Percentiles rank a stretch among this genome's conserved stretches.
phyloP scores from a whole-genome alignment of 306 rosid genomes.

The Sicyos edulis region DNA sequence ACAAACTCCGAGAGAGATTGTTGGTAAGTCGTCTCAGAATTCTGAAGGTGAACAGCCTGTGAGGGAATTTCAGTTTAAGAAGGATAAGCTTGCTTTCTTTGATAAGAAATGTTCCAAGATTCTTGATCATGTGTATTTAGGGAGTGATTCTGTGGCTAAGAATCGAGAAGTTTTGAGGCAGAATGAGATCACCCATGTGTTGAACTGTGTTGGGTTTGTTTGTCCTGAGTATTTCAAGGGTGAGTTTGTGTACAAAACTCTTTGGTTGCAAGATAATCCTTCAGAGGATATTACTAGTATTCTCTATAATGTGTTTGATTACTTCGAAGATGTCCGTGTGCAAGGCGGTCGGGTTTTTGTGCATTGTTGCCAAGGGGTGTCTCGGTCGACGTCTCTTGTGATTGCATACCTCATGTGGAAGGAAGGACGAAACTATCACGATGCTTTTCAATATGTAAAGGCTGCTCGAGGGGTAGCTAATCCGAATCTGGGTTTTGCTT shows the following conservation, averaged over 20 bases:
- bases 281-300: conserved; percentile 85
- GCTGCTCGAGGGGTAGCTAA: conserved; percentile 87
- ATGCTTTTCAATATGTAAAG: conserved; percentile 83
- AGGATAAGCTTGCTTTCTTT: conserved; percentile 69
- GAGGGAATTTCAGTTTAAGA: conserved; percentile 60
- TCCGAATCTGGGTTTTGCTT: conserved; percentile 90
- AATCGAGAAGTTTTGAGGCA: conserved; percentile 62
- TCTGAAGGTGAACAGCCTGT: conserved; percentile 35
- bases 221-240: conserved; percentile 86
- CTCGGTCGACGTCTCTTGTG: conserved; percentile 76
- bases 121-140: conserved; percentile 77
- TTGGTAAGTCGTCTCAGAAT: no score
- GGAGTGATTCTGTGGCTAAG: conserved; percentile 93
- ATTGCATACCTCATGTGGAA: conserved; percentile 98
- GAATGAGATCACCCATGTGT: conserved; percentile 77
- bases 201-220: conserved; percentile 90
- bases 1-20: conserved; percentile 61
- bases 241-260: conserved; percentile 82
- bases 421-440: conserved; percentile 76
- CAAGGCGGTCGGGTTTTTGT: conserved; percentile 83
- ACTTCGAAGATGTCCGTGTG: conserved; percentile 82
- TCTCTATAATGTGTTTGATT: conserved; percentile 88
- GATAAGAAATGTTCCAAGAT: conserved; percentile 85
- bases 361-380: conserved; percentile 91
- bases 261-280: conserved; percentile 83